Conservation (phyloP, 1,284 basidiomycete genomes). For the Pseudozyma sp. region DNA sequence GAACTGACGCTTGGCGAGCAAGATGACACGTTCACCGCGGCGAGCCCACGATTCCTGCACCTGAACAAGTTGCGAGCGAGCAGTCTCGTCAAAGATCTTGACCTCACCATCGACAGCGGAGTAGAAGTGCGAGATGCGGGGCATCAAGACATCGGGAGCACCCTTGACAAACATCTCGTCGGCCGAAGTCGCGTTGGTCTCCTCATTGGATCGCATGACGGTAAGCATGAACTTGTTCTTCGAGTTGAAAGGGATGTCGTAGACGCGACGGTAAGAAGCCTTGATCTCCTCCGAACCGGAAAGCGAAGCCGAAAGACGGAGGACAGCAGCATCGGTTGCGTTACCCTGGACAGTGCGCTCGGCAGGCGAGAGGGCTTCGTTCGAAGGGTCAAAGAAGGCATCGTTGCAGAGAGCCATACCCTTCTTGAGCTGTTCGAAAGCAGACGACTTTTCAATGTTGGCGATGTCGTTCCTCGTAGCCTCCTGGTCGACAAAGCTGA, state of each 20-base stretch:
- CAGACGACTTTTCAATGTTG: slow-evolving; percentile 23
- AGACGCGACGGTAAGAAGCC: slow-evolving; percentile 69
- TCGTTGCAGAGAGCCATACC: slow-evolving; percentile 76
- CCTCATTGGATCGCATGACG: slow-evolving; percentile 64
- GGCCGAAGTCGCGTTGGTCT: slow-evolving; percentile 58
- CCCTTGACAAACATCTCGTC: slow-evolving; percentile 59
- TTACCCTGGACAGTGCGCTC: slow-evolving; percentile 74
- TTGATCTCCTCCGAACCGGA: slow-evolving; percentile 65
- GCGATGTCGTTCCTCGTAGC: slow-evolving; percentile 32
- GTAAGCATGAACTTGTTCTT: slow-evolving; percentile 78
- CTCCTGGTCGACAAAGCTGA: slow-evolving; percentile 67
- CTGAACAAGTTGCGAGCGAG: slow-evolving; percentile 30
- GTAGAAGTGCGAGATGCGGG: slow-evolving; percentile 62
- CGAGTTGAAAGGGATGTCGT: slow-evolving; percentile 74
- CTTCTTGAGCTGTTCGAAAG: slow-evolving; percentile 66
- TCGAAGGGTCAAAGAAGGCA: slow-evolving; percentile 73
- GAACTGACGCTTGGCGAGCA: slow-evolving; percentile 70
- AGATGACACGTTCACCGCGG: slow-evolving; percentile 76
- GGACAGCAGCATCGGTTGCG: slow-evolving; percentile 76
- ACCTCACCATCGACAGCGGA: slow-evolving; percentile 31
- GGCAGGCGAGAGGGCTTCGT: slow-evolving; percentile 22
- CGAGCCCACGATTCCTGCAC: slow-evolving; percentile 71
- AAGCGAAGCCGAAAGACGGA: slow-evolving; percentile 75
- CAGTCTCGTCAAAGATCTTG: slow-evolving; percentile 23
- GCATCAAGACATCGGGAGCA: slow-evolving; percentile 69